Base-by-base conservation (phyloP, 306 rosid genomes). In the Rosa chinensis region DNA sequence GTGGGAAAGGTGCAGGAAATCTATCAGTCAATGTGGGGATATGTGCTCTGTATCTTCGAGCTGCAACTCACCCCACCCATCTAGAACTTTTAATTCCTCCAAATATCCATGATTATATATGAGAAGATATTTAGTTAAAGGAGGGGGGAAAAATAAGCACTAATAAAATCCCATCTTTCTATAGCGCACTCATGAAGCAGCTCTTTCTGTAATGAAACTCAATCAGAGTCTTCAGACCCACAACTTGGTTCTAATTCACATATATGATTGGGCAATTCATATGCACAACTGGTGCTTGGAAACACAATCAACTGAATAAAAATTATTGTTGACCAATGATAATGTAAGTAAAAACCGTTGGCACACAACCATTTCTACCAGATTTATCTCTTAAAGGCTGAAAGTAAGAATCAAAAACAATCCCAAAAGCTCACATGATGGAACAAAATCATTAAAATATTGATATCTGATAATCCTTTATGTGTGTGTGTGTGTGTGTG, bases 161-260 rank as follows among this genome's bases (percentile, higher is more conserved):
- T 16, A 73, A 20, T 42, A 16, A 10, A 35, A 32, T 32, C 64
- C 37, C 17, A 55, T 14, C 3, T 52, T 5, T 10, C 52, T 39
- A 14, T 40, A 42, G 20, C 12, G 8, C 61, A n/a, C 77, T 62
- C 3, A 23, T 21, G 18, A 58, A 23, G 63, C 69, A 37, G 25
- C 25, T 23, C 55, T 74, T 28, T 48, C 75, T 48, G 35, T n/a
- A 42, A 21, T 74, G 45, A 56, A 18, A 63, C 68, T 5, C 8
- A 1, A 11, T 63, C 8, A 28, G 40, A 62, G 42, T 61, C 40
- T 50, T 72, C 48, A 53, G 47, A 73, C 50, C 32, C 35, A 52
- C 20, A 74, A n/a, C 40, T 40, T 39, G 49, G n/a, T 52, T 73
- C 49, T 45, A 53, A 73, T 74, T 40, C 43, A 74, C 42, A 21